Evolutionary conservation across 1,284 basidiomycete species (phyloP), one percentile per base, ranked within the genome.

Genomic region (Pseudozyma thailandica): DNA sequence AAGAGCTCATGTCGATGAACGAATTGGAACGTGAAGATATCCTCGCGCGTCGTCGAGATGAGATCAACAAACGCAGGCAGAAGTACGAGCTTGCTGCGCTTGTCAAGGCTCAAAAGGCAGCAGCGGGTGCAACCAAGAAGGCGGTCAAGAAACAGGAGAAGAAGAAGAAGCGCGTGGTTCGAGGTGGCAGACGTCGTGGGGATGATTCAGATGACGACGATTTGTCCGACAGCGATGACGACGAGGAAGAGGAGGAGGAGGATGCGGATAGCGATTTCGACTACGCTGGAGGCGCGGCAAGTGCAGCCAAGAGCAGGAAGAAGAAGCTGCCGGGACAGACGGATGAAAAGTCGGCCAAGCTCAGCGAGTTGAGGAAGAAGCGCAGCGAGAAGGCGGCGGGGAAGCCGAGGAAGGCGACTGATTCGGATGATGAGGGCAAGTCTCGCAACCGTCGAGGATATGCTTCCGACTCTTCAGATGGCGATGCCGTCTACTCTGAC

Each of bases 11-110:
- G 77, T 83, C 85, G 27, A 87, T 95, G 87, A 88, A 90, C 37
- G 94, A 97, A 83, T 87, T 96, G 66, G 91, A 94, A 65, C 88
- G 94, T 44, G 94, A 97, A 83, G 89, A 89, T 25, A 90, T 93
- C 50, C 86, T 97, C 13, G 90, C 91, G 0, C 86, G 88, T 51
- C 88, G 94, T 8, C 85, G 89, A 43, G 93, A 94, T 62, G 90
- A 93, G 83, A 88, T 91, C 84, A 90, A 92, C 79, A 87, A 89
- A 69, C 86, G 89, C 59, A 87, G 89, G 72, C 91, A 93, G 84
- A 88, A 89, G 75, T 86, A 87, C 45, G 88, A 90, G 69, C 85
- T 96, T 4, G 88, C 90, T 37, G 88, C 89, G 70, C 89, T 96
- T 87, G 87, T 92, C 43, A 87, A 88, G 61, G 87, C 86, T 16